Evolutionary conservation across 1,284 basidiomycete species (phyloP), one percentile per base, ranked within the genome.

Genomic region (Gastroboletus turbinatus): DNA sequence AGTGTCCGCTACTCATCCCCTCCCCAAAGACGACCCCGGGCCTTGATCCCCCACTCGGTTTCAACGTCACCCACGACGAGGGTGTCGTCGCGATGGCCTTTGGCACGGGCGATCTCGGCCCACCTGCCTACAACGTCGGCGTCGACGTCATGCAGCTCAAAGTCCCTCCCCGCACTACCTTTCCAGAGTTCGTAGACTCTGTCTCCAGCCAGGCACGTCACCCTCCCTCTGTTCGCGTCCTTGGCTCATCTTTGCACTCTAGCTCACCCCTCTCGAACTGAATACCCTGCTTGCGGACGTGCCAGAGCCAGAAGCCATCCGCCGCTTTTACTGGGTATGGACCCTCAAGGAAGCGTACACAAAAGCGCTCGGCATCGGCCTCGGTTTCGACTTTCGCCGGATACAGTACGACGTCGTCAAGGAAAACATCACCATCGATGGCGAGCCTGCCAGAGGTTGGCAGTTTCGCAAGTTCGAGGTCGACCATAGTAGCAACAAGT

Each of bases 341-440:
- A 92, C 91, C 5, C 74, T 90, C 66, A 94, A 94, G 72, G 91
- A 94, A 69, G 89, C 92, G 4, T 94, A 91, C 67, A 90, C 89
- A 3, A 94, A 94, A 72, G 89, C 90, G 5, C 77, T 92, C 27
- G 91, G 90, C 1, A 68, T 88, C 35, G 90, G 90, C 0, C 79
- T 92, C n/a, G 87, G 88, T 1, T 92, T 92, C 64, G 85, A 92
- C 63, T 90, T 92, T 71, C 75, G 75, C 39, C 79, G 89, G 32
- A 81, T 92, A 58, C 83, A 91, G 65, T 89, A 86, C 65, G 79
- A 89, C 63, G 74, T 84, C 9, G 67, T 67, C 23, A 65, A 73
- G 30, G 78, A 80, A 50, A 59, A 71, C 10, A 74, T 91, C 30
- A 76, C 75, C 29, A 78, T 91, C 36, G 88, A 91, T 60, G 82